Evolutionary conservation across 192 early-diverging fungal species (phyloP).

Genomic region (Entomortierella parvispora): DNA sequence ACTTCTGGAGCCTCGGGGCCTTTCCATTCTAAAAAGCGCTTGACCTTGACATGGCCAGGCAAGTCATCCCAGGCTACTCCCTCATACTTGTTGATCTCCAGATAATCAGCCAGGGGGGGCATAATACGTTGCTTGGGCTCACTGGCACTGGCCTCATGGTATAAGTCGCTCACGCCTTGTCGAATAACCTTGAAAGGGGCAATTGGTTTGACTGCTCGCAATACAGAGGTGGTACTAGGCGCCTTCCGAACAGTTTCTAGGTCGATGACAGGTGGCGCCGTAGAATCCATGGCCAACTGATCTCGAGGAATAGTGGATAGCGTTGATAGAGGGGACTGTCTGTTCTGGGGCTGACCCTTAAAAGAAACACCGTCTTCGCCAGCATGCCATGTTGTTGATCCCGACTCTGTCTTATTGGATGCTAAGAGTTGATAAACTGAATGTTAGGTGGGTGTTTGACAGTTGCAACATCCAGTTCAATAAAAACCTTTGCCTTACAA

Average conservation of each 20-base stretch:
- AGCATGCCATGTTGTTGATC: too few relatives aligned
- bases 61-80: slow-evolving; percentile 38
- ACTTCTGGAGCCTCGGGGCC: slow-evolving; percentile 30
- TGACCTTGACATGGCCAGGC: slow-evolving; percentile 22
- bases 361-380: too few relatives aligned
- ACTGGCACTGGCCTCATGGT: not conserved
- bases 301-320: too few relatives aligned
- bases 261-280: not conserved
- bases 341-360: too few relatives aligned
- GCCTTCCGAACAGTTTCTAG: not conserved
- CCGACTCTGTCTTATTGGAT: too few relatives aligned
- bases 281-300: too few relatives aligned
- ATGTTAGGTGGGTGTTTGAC: too few relatives aligned
- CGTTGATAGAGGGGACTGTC: too few relatives aligned
- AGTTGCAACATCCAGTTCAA: too few relatives aligned
- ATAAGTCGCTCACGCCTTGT: not conserved
- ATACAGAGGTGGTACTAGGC: not conserved
- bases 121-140: not conserved
- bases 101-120: slow-evolving; percentile 22
- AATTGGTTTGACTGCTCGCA: not conserved
- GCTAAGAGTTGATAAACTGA: too few relatives aligned
- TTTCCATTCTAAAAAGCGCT: slow-evolving; percentile 25
- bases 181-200: slow-evolving; percentile 27
- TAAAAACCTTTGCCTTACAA: too few relatives aligned
- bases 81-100: slow-evolving; percentile 29